Evolutionary conservation across 495 filamentous ascomycete species (phyloP), one percentile per base, ranked within the genome.

Genomic region (Trichoderma gamsii): DNA sequence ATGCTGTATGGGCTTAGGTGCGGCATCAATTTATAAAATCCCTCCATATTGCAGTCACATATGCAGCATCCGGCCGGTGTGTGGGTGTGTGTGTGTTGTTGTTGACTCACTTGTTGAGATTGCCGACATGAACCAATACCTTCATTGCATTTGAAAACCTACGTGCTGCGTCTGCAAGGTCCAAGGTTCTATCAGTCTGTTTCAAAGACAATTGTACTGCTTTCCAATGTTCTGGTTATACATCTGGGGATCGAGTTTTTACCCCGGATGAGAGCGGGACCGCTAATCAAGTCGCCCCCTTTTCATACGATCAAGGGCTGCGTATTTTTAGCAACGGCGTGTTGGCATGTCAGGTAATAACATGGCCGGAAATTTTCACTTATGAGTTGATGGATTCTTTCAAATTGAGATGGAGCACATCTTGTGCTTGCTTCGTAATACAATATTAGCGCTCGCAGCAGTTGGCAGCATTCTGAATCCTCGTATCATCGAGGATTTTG

Each of bases 251-350:
- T 52, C 49, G 49, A 52, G 0, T 1, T 21, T 18, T 52, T 52
- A 52, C 49, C 49, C 49, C 49, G 21, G 49, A 61, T 16, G 56
- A 61, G 56, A 32, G 27, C 56, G 27, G 23, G 56, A 61, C 56
- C 56, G 56, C 56, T 61, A 61, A 61, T 61, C 7, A 61, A 32
- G 4, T 21, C 23, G 12, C 56, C 56, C 56, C 25, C 13, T 61
- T 29, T 61, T 29, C 9, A 23, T 61, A 9, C 16, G 12, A 18
- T 61, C 25, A 13, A 32, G 44, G 44, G 44, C 44, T 49, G 15
- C 44, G 18, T 52, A 52, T 52, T 52, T 52, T 52, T 52, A 52
- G 49, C 18, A 16, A 46, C 43, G 49, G 49, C 21, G 49, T 38
- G 35, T 5, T 38, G 8, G 35, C 35, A 38, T 38, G 35, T 38